A percentile compares a stretch with the other conserved stretches of the same genome.
Conservation (phyloP, 108 stramenopile species). For the Skeletonema menzelii region DNA sequence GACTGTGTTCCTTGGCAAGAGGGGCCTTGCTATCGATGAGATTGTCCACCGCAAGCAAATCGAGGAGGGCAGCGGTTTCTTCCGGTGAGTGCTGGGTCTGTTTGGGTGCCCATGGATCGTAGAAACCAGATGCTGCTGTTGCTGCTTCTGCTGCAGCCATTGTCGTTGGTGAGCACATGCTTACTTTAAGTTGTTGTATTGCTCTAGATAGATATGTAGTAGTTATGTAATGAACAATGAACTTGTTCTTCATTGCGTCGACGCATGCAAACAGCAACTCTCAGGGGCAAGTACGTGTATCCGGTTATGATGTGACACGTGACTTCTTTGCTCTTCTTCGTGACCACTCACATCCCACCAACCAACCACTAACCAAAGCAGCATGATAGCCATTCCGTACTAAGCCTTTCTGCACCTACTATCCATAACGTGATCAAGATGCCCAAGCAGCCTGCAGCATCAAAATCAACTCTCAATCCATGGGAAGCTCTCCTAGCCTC, state of each 20-base stretch:
- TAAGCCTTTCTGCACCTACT: too few species aligned
- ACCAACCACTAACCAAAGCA: too few species aligned
- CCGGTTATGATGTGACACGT: too few species aligned
- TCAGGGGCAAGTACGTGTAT: too few species aligned
- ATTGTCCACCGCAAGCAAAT: conserved; percentile 32
- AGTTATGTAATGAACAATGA: too few species aligned
- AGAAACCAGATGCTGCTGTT: background rate
- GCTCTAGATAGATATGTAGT: too few species aligned
- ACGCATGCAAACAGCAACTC: too few species aligned
- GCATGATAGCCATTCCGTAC: too few species aligned
- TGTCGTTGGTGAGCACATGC: background rate
- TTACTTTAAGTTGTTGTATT: background rate
- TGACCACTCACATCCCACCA: too few species aligned
- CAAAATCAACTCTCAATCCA: conserved; percentile 1
- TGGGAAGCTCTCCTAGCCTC: conserved; percentile 24
- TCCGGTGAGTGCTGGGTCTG: conserved; percentile 21
- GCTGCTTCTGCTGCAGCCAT: background rate
- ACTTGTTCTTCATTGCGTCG: too few species aligned
- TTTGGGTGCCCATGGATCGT: conserved; percentile 21
- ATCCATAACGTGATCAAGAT: too few species aligned
- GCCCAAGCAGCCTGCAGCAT: background rate
- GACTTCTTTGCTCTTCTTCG: too few species aligned
- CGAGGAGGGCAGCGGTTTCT: conserved; percentile 25
- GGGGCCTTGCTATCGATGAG: conserved; percentile 19
- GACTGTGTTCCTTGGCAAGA: conserved; percentile 9